These are phyloP conservation scores for Trichoderma oligosporum DNA, from an alignment of 2,329 filamentous ascomycete genomes.

Conservation along the genomic window DNA sequence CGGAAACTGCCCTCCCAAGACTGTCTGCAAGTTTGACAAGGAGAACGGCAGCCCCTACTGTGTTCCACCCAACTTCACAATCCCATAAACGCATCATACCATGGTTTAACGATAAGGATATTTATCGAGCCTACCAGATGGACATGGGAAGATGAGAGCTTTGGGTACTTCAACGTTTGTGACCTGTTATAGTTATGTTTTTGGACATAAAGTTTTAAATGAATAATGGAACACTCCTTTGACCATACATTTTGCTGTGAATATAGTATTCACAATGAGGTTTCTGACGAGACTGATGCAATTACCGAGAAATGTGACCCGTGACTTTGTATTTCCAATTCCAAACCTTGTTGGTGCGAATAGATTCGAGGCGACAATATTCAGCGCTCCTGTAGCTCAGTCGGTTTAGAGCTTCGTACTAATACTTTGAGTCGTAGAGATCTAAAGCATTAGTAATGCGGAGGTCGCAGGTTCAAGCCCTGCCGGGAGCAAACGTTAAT, in stretches of 20 bases:
- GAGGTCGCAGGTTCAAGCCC: too few species aligned
- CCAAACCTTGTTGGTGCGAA: too few species aligned
- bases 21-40: slow-evolving; percentile 36
- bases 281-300: too few species aligned
- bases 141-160: not conserved
- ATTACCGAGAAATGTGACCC: not conserved
- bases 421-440: too few species aligned
- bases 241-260: not conserved
- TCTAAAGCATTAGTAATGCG: too few species aligned
- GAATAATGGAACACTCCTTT: slow-evolving; percentile 8
- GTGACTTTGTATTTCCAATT: too few species aligned
- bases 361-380: too few species aligned
- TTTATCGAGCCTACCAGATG: not conserved
- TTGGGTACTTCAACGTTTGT: not conserved
- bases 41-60: slow-evolving; percentile 39
- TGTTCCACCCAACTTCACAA: slow-evolving; percentile 31
- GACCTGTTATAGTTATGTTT: not conserved
- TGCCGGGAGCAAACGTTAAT: too few species aligned
- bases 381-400: too few species aligned
- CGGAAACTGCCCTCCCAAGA: slow-evolving; percentile 36
- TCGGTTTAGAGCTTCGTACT: too few species aligned
- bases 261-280: too few species aligned
- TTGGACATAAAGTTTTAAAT: slow-evolving; percentile 7
- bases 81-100: slow-evolving; percentile 10
- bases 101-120: not conserved